Base-by-base conservation (phyloP, 2,329 filamentous ascomycete genomes). In the Ophiostoma perfectum region DNA sequence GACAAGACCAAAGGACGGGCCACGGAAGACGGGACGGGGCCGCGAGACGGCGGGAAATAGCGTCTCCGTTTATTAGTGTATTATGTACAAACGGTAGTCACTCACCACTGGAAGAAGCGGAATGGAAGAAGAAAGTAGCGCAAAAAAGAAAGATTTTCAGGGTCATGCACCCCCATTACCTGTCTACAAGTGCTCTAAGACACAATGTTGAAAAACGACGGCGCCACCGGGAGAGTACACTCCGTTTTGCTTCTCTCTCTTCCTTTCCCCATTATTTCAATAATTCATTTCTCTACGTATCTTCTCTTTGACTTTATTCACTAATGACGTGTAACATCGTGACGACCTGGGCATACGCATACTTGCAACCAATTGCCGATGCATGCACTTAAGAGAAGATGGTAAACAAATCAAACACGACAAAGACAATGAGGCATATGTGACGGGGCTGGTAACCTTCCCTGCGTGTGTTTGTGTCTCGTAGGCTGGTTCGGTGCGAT, bases 1-100 rank as follows among this genome's bases (percentile, higher is more conserved):
- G 58, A 42, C 60, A 60, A 27, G 42, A 63, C 39, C 27, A 27
- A 63, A 63, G 42, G 60, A 63, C 8, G 39, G 60, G 60, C 38
- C n/a, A 9, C 60, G 60, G 60, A 63, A 42, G 60, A 63, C 60
- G 60, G 60, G 60, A 63, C 60, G 38, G 60, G 60, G 39, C 60
- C 60, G 60, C 60, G 58, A 63, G 60, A 42, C 58, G 38, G 58
- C 58, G 39, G 55, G 55, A 38, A 27, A 41, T 63, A 63, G 60
- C 60, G 60, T 63, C 60, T 63, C 60, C 60, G 60, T 63, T 63
- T 16, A 14, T 3, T 3, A 12, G n/a, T 62, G 58, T 39, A 8
- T 36, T 41, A 14, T 14, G 47, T 14, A 44, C 27, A 55, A 55
- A 47, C 45, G 45, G 45, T 27, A 27, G 27, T 27, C 27, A 27